Percentiles rank a stretch among this genome's conserved stretches.
Evolutionary conservation across 305 asterid species (phyloP).

Genomic region (Fraxinus latifolia): DNA sequence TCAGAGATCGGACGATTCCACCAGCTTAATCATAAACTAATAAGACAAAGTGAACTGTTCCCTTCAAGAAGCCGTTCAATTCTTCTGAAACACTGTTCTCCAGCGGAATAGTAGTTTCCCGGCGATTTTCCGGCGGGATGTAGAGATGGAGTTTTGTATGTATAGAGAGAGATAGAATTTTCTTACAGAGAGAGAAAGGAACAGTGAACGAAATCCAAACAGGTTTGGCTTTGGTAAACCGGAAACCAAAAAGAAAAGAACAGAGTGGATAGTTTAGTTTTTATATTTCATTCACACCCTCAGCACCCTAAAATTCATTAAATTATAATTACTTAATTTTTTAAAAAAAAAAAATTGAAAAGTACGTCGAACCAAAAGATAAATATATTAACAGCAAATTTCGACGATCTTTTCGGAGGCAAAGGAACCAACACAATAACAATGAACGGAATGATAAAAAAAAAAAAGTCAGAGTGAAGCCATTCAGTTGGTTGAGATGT

Average conservation of each 20-base stretch:
- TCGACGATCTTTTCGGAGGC: neutral
- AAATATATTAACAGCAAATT: neutral
- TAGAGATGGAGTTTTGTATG: constrained; percentile 21
- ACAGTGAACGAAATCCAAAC: constrained; percentile 47
- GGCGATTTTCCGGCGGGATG: constrained; percentile 38
- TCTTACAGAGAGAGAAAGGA: constrained; percentile 18
- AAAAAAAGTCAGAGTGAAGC: neutral
- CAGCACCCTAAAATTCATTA: neutral
- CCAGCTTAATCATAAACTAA: constrained; percentile 32
- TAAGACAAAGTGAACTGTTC: constrained; percentile 6
- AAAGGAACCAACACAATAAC: neutral
- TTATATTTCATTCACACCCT: neutral
- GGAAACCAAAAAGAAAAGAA: constrained; percentile 43
- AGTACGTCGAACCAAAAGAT: neutral
- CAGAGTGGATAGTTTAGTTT: constrained; percentile 31
- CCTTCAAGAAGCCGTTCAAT: neutral
- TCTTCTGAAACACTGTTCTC: constrained; percentile 26
- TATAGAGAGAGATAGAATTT: constrained; percentile 23
- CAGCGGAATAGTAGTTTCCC: constrained; percentile 22
- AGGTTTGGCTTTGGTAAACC: constrained; percentile 44
- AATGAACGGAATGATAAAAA: neutral
- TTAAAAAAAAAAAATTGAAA: too few species aligned
- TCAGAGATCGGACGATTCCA: constrained; percentile 54
- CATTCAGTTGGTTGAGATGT: neutral
- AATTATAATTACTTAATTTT: neutral